Evolutionary conservation across 2,329 filamentous ascomycete genomes (phyloP).

Genomic region (Phialophora expanda): DNA sequence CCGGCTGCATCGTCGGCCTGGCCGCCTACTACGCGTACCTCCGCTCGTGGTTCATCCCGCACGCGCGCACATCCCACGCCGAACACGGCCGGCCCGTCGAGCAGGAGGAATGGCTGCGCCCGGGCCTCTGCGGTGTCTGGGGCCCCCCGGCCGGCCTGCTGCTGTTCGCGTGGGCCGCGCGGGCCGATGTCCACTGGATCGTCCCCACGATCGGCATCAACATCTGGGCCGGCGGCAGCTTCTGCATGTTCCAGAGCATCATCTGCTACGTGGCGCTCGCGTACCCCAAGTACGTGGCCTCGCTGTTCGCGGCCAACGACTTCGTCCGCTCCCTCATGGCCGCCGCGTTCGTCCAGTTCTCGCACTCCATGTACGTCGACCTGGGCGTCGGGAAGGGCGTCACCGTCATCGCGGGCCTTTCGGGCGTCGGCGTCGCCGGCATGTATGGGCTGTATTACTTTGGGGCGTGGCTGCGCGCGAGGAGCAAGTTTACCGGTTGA

Average conservation of each 20-base stretch:
- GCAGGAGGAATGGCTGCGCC: slow-evolving; percentile 58
- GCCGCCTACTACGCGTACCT: slow-evolving; percentile 57
- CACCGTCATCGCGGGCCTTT: slow-evolving; percentile 45
- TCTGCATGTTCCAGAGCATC: slow-evolving; percentile 38
- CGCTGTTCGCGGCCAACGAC: slow-evolving; percentile 40
- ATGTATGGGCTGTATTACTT: slow-evolving; percentile 65
- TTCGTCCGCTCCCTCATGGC: slow-evolving; percentile 42
- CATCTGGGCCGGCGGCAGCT: slow-evolving; percentile 31
- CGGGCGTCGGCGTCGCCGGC: slow-evolving; percentile 53
- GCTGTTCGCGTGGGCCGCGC: slow-evolving; percentile 44
- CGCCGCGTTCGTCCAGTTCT: slow-evolving; percentile 45
- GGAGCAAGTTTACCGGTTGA: slow-evolving; percentile 58
- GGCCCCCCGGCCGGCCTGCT: slow-evolving; percentile 29
- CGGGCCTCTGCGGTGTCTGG: slow-evolving; percentile 54
- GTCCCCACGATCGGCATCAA: slow-evolving; percentile 32
- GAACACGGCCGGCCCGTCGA: slow-evolving; percentile 54
- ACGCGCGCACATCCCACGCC: slow-evolving; percentile 52
- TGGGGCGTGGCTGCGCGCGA: slow-evolving; percentile 59
- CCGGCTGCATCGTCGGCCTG: slow-evolving; percentile 61
- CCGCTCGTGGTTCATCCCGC: slow-evolving; percentile 52
- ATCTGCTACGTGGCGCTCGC: slow-evolving; percentile 37
- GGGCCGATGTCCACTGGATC: slow-evolving; percentile 45
- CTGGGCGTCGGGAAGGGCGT: slow-evolving; percentile 42
- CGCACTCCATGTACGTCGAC: slow-evolving; percentile 43
- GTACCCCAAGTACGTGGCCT: slow-evolving; percentile 38